Evolutionary conservation across 2,329 filamentous ascomycete species (phyloP).

Genomic region (Trichophyton verrucosum): DNA sequence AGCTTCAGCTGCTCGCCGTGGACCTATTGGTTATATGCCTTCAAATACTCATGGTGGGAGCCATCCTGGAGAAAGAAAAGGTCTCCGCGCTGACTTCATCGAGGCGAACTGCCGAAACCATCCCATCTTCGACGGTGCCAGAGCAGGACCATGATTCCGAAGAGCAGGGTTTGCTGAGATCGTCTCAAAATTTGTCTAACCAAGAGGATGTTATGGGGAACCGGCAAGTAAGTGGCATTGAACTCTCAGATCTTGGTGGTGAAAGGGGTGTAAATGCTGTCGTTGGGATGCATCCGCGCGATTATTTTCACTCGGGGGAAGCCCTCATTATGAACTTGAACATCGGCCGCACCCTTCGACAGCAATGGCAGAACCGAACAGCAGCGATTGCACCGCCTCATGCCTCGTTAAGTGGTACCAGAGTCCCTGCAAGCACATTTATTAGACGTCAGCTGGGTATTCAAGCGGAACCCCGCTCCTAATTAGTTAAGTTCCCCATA

Average conservation of each 20-base stretch:
- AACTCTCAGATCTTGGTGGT: slow-evolving; percentile 14
- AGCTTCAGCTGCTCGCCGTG: slow-evolving; percentile 39
- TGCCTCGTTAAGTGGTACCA: slow-evolving; percentile 18
- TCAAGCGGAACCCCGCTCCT: neutral
- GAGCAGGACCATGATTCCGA: slow-evolving; percentile 47
- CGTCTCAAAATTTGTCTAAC: slow-evolving; percentile 17
- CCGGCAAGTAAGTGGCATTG: neutral
- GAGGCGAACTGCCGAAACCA: neutral
- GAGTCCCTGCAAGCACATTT: slow-evolving; percentile 20
- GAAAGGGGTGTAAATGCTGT: slow-evolving; percentile 1
- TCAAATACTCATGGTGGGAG: slow-evolving; percentile 46
- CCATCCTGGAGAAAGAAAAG: slow-evolving; percentile 41
- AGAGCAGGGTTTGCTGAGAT: slow-evolving; percentile 43
- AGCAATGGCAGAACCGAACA: slow-evolving; percentile 28
- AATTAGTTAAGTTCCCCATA: neutral
- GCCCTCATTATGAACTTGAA: slow-evolving; percentile 28
- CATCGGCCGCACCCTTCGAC: slow-evolving; percentile 24
- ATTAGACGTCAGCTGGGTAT: neutral
- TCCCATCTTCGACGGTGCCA: slow-evolving; percentile 12
- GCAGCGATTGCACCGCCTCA: slow-evolving; percentile 14
- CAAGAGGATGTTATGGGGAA: neutral
- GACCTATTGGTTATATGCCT: slow-evolving; percentile 44
- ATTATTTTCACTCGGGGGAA: slow-evolving; percentile 27
- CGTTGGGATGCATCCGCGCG: slow-evolving; percentile 23
- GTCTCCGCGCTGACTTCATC: slow-evolving; percentile 23